Evolutionary conservation across 2,329 filamentous ascomycete genomes (phyloP), one percentile per base, ranked within the genome.

Genomic region (Clonostachys sp.): DNA sequence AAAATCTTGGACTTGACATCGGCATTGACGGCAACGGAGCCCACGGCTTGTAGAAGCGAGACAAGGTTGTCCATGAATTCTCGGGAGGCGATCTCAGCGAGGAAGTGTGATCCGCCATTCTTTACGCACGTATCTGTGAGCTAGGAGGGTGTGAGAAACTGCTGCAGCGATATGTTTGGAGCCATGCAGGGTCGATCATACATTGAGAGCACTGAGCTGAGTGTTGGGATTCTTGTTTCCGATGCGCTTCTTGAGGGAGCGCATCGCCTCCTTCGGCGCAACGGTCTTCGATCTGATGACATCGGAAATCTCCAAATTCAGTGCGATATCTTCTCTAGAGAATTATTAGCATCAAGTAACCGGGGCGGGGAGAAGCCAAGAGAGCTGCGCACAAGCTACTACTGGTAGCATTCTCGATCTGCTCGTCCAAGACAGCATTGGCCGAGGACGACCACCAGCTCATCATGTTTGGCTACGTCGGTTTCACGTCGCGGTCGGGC

Each of bases 31-130:
- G 89, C 84, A 35, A 81, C 83, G 16, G 74, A 68, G 3, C 89
- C 88, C 45, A 87, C 84, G 16, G 88, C 87, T 63, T 92, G 91
- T 34, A 99, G 78, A 14, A 99, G 77, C 34, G 92, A 96, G 16
- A 89, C 86, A 45, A 99, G 72, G 63, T 96, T 96, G 70, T 99
- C 94, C 87, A 99, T 95, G 62, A 97, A 99, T 72, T 99, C 94
- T 53, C 91, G 84, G 16, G 92, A 96, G 39, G 94, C 92, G 57
- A 99, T 94, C 72, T 99, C 94, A 55, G 85, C 80, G 44, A 99
- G 84, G 67, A 99, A 99, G 69, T 99, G 94, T 38, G 87, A 81
- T 57, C 94, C 94, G 50, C 94, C 94, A 74, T 99, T 99, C 74
- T 99, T 99, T 51, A 97, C 91, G 64, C 94, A 99, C 1, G 94